These are phyloP conservation scores for Ilex aquifolium DNA, from an alignment of 257 asterid genomes.

Conservation along the genomic window DNA sequence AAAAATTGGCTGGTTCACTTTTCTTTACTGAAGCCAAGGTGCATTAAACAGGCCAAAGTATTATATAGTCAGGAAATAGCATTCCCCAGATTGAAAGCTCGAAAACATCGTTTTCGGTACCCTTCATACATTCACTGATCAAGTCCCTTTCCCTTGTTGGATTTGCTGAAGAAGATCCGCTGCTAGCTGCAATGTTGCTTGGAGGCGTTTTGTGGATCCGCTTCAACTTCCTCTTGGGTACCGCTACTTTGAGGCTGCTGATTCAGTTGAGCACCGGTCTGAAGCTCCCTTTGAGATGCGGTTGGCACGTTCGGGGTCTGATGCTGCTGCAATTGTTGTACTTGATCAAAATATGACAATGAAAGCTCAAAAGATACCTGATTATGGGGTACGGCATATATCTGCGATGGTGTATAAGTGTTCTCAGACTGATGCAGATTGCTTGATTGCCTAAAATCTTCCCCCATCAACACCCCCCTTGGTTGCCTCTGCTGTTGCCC, in stretches of 20 bases:
- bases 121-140: background rate
- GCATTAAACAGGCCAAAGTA: too few species aligned
- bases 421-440: constrained; percentile 24
- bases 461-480: constrained; percentile 22
- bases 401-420: constrained; percentile 33
- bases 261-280: constrained; percentile 30
- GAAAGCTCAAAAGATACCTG: constrained; percentile 38
- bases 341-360: constrained; percentile 42
- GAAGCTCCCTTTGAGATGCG: constrained; percentile 36
- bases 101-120: too few species aligned
- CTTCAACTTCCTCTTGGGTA: constrained; percentile 44
- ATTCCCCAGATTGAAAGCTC: too few species aligned
- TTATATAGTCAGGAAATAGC: too few species aligned
- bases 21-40: too few species aligned
- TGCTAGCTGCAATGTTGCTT: constrained; percentile 86
- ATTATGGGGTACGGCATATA: constrained; percentile 30
- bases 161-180: constrained; percentile 95
- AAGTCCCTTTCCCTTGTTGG: constrained; percentile 74
- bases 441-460: constrained; percentile 8
- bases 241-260: constrained; percentile 37
- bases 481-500: constrained; percentile 58
- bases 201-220: constrained; percentile 80
- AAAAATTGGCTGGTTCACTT: too few species aligned
- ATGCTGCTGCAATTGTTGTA: constrained; percentile 29
- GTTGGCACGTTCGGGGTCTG: constrained; percentile 25